These are phyloP conservation scores for Hygrophoropsis aurantiaca DNA, from an alignment of 768 basidiomycete species.

Conservation along the genomic window DNA sequence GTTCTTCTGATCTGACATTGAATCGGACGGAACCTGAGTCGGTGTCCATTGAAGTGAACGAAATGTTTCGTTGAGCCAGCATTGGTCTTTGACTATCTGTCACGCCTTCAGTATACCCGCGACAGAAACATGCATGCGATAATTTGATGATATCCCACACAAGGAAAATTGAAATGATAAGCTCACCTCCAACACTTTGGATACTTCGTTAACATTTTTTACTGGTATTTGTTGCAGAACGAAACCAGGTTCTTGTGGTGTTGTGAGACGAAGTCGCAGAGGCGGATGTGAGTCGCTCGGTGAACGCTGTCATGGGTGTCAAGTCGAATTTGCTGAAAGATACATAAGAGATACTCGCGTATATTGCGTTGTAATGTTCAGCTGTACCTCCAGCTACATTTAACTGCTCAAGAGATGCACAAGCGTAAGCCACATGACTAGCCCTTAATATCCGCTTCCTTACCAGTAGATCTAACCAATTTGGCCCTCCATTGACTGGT, in stretches of 20 bases:
- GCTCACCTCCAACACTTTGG: constrained; percentile 70
- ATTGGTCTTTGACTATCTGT: constrained; percentile 78
- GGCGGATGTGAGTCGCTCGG: constrained; percentile 69
- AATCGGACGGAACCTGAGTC: constrained; percentile 3
- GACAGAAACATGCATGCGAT: background rate
- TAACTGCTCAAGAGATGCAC: no score
- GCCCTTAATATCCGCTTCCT: constrained; percentile 8
- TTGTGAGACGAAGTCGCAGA: constrained; percentile 60
- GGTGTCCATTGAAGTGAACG: constrained; percentile 59
- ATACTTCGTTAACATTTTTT: constrained; percentile 69
- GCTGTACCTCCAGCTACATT: constrained; percentile 25
- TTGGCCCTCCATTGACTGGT: constrained; percentile 13
- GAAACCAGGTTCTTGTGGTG: constrained; percentile 78
- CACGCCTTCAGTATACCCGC: no score
- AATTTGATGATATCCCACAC: no score
- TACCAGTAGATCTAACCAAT: constrained; percentile 31
- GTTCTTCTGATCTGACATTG: background rate
- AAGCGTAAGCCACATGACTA: no score
- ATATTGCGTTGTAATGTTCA: constrained; percentile 66
- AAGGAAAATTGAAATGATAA: no score
- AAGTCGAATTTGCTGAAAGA: constrained; percentile 3
- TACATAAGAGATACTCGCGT: constrained; percentile 43
- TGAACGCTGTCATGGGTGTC: constrained; percentile 46
- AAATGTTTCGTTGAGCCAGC: constrained; percentile 80
- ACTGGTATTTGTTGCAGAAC: constrained; percentile 70